Evolutionary conservation across 2,329 filamentous ascomycete genomes (phyloP), one percentile per base, ranked within the genome.

Genomic region (Talaromyces rugulosus): DNA sequence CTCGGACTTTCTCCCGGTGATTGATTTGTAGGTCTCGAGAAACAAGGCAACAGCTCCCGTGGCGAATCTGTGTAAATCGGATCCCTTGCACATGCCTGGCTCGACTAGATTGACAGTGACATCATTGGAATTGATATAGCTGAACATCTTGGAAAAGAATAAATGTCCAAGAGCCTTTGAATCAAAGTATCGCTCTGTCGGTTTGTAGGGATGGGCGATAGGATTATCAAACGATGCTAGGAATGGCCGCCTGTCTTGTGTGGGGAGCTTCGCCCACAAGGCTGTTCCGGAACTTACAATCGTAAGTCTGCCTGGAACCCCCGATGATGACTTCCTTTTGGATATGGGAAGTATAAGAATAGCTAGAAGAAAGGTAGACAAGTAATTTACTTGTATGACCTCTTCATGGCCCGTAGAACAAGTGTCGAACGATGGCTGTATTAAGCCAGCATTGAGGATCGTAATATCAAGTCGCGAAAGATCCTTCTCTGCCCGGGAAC

Each of bases 41-140:
- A 60, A 60, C 6, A 60, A 11, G 9, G 34, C 52, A 12, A 42
- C 42, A 30, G 72, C 57, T n/a, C 40, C 56, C 14, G 11, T 50
- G 5, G 36, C 56, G n/a, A 52, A 44, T 82, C 59, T 83, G n/a
- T 52, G 44, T 16, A 85, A 69, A 0, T 68, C 66, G 0, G 82
- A 83, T 1, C 77, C 79, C 31, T 71, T 74, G 6, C 76, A 72
- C 47, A 75, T 70, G 0, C 78, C 81, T 1, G 81, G 82, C 23
- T 81, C 80, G 1, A 77, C 78, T 1, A 81, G 63, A 60, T 82
- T 83, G 54, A 83, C 69, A 47, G 75, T 66, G 0, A 81, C 76
- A 36, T 80, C 75, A 1, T 80, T 72, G 0, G 75, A 63, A 1
- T 71, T 70, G 0, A 81, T 71, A n/a, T 72, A 70, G 12, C 78